phyloP scores from a whole-genome alignment of 805 yeast species.

The Suhomyces pyralidae region DNA sequence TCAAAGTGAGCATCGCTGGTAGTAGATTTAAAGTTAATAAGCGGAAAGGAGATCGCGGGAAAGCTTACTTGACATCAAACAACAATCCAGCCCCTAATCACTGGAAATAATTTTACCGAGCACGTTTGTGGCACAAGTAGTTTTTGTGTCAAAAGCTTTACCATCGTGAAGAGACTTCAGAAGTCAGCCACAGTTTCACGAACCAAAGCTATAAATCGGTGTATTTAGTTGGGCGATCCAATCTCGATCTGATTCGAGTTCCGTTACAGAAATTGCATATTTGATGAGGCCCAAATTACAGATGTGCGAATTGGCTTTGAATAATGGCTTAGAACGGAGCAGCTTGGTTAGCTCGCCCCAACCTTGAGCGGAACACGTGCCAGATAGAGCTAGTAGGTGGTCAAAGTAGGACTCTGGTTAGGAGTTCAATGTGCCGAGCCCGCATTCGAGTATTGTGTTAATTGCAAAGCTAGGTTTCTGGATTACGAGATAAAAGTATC shows the following conservation, averaged over 20 bases:
- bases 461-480: not conserved
- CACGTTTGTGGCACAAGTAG: not conserved
- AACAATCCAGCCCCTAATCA: not conserved
- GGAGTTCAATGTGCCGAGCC: not conserved
- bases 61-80: not conserved
- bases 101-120: not conserved
- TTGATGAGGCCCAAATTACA: too few relatives aligned
- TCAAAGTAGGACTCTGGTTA: not conserved
- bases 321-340: too few relatives aligned
- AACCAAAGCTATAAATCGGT: not conserved
- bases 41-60: not conserved
- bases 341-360: not conserved
- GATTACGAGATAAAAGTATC: not conserved
- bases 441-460: not conserved
- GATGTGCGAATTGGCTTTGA: too few relatives aligned
- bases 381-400: not conserved
- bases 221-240: too few relatives aligned
- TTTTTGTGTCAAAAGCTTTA: not conserved
- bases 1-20: not conserved
- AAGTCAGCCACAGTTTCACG: not conserved
- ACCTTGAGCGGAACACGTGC: not conserved
- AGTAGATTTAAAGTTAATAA: too few relatives aligned
- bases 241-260: too few relatives aligned
- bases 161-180: not conserved
- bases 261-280: too few relatives aligned